Percentiles rank a stretch among this genome's conserved stretches.
Evolutionary conservation across 306 rosid genomes (phyloP).

Genomic region (Vigna angularis): DNA sequence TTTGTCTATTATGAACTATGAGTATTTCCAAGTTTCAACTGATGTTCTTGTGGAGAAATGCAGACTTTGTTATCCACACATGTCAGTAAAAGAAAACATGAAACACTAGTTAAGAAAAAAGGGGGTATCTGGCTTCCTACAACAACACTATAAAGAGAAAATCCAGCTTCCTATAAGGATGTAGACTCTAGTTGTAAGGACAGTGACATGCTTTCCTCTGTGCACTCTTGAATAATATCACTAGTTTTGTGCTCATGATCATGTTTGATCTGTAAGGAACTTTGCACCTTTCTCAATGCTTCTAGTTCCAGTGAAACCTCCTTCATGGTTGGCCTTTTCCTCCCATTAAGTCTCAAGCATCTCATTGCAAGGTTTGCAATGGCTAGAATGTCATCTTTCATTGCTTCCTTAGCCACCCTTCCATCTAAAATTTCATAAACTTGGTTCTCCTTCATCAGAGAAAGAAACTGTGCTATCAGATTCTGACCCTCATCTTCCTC

Average conservation of each 20-base stretch:
- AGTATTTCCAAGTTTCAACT: background rate
- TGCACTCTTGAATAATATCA: conserved; percentile 35
- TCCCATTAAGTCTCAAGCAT: conserved; percentile 62
- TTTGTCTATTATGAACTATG: too few species aligned
- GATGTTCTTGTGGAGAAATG: background rate
- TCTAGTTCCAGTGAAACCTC: conserved; percentile 61
- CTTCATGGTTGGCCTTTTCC: conserved; percentile 68
- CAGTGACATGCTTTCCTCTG: conserved; percentile 42
- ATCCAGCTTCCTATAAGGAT: conserved; percentile 26
- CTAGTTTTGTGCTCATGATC: background rate
- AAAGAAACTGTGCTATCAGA: conserved; percentile 54
- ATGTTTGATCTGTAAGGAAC: conserved; percentile 36
- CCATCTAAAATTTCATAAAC: conserved; percentile 50
- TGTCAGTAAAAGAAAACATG: background rate
- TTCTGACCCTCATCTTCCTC: conserved; percentile 49
- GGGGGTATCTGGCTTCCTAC: background rate
- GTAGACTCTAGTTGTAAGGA: conserved; percentile 43
- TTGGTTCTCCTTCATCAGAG: conserved; percentile 45
- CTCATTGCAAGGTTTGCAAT: conserved; percentile 60
- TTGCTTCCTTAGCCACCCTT: conserved; percentile 46
- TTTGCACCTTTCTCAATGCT: conserved; percentile 49
- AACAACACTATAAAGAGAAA: background rate
- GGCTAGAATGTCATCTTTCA: conserved; percentile 41
- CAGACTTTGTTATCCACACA: background rate
- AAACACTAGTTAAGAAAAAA: conserved; percentile 1